Conservation (phyloP, 2,329 filamentous ascomycete genomes). For the Biscogniauxia sp. region DNA sequence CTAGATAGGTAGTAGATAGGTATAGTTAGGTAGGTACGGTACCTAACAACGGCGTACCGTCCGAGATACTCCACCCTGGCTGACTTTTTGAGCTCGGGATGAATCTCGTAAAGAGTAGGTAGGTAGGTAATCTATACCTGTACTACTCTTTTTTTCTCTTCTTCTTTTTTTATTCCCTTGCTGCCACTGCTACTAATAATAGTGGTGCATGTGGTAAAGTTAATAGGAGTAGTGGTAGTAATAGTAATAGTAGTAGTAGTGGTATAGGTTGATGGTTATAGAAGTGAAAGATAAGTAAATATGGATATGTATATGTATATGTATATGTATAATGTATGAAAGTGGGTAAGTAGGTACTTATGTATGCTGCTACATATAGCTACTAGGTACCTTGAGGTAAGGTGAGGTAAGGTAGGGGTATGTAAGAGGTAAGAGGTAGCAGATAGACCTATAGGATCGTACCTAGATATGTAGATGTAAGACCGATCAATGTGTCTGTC, state of each 20-base stretch:
- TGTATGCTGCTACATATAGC: neutral
- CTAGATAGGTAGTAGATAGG: neutral
- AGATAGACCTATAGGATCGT: conserved; percentile 2
- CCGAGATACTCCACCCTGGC: neutral
- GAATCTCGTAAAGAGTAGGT: neutral
- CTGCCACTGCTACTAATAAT: too few relatives aligned
- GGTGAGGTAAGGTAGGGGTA: conserved; percentile 16
- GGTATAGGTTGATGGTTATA: too few relatives aligned
- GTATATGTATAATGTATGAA: too few relatives aligned
- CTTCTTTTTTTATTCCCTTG: too few relatives aligned
- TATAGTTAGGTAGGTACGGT: conserved; percentile 2
- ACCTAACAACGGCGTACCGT: neutral
- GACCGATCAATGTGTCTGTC: neutral
- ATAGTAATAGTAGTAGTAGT: neutral
- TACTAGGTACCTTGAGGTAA: conserved; percentile 1
- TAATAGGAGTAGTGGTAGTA: neutral
- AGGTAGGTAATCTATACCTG: too few relatives aligned
- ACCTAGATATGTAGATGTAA: conserved; percentile 1
- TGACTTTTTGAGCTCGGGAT: neutral
- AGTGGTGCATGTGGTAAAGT: neutral
- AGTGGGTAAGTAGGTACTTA: too few relatives aligned
- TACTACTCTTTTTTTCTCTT: too few relatives aligned
- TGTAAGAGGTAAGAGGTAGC: neutral
- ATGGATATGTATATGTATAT: too few relatives aligned
- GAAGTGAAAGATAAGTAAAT: too few relatives aligned